Conservation (phyloP, 2,329 filamentous ascomycete genomes). For the Aspergillus sp. region DNA sequence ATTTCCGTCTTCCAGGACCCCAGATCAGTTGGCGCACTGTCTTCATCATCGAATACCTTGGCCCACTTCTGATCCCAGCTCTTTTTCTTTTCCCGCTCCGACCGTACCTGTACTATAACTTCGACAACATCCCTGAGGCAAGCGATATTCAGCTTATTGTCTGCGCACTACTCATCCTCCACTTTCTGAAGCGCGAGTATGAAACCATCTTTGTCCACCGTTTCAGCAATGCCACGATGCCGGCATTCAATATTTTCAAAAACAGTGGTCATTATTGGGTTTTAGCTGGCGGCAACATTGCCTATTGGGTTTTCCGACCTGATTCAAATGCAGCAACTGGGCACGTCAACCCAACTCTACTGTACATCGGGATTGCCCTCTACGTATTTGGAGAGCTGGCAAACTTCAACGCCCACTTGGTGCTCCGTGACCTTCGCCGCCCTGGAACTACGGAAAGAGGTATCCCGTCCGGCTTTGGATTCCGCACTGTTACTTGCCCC, state of each 20-base stretch:
- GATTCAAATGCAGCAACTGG: conserved; percentile 63
- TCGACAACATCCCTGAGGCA: conserved; percentile 48
- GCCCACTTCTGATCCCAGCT: conserved; percentile 84
- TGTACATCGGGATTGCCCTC: conserved; percentile 68
- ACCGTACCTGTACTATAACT: conserved; percentile 66
- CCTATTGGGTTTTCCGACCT: conserved; percentile 82
- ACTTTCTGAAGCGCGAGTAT: conserved; percentile 93
- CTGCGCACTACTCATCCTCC: conserved; percentile 71
- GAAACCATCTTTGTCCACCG: conserved; percentile 94
- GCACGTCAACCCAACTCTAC: conserved; percentile 52
- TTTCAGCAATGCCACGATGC: conserved; percentile 95
- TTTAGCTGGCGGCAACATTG: conserved; percentile 75
- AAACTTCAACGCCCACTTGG: conserved; percentile 78
- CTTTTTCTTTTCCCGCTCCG: conserved; percentile 69
- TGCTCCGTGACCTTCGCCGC: conserved; percentile 74
- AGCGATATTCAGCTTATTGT: conserved; percentile 71
- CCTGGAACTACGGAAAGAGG: conserved; percentile 81
- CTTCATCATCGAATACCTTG: conserved; percentile 92
- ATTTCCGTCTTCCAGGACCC: conserved; percentile 56
- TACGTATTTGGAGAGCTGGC: conserved; percentile 76
- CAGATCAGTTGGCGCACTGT: conserved; percentile 93
- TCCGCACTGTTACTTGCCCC: conserved; percentile 84
- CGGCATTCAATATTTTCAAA: conserved; percentile 83
- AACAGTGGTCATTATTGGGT: conserved; percentile 96
- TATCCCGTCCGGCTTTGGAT: conserved; percentile 83